Percentiles rank a stretch among this genome's conserved stretches.
phyloP scores from a whole-genome alignment of 1,139 yeast genomes.

The Kodamaea plutei region DNA sequence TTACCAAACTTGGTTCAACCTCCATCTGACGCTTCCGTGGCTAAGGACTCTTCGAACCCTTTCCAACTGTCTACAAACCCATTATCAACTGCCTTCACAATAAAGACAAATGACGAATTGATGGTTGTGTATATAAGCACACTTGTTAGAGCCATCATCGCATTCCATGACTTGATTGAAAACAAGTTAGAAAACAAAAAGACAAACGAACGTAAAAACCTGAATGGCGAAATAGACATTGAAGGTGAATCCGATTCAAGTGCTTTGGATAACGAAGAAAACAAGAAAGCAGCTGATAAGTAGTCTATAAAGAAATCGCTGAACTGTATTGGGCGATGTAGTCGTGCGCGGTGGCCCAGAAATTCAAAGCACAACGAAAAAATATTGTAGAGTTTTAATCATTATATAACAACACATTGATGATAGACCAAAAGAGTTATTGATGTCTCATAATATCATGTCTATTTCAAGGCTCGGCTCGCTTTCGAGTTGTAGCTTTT shows the following conservation, averaged over 20 bases:
- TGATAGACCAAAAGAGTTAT: neutral
- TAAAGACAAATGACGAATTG: conserved; percentile 91
- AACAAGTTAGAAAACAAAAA: conserved; percentile 84
- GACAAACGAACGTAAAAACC: conserved; percentile 35
- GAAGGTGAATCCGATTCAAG: conserved; percentile 2
- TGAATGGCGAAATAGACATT: conserved; percentile 11
- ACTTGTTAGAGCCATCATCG: conserved; percentile 88
- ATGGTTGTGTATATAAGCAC: conserved; percentile 91
- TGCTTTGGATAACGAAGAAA: conserved; percentile 2
- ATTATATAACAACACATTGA: neutral
- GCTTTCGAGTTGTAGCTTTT: conserved; percentile 34
- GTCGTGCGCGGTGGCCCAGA: conserved; percentile 2
- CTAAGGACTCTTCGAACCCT: conserved; percentile 16
- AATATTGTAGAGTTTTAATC: neutral
- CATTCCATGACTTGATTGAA: conserved; percentile 95
- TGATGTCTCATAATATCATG: conserved; percentile 22
- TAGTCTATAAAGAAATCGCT: neutral
- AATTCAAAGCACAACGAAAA: neutral
- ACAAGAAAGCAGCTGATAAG: conserved; percentile 1
- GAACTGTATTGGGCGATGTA: neutral
- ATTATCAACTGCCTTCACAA: conserved; percentile 76
- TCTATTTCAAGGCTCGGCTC: conserved; percentile 27
- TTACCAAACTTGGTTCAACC: conserved; percentile 71
- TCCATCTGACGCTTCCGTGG: conserved; percentile 6
- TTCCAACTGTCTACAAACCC: conserved; percentile 33